Evolutionary conservation across 306 rosid genomes (phyloP).

Genomic region (Prunus dulcis): DNA sequence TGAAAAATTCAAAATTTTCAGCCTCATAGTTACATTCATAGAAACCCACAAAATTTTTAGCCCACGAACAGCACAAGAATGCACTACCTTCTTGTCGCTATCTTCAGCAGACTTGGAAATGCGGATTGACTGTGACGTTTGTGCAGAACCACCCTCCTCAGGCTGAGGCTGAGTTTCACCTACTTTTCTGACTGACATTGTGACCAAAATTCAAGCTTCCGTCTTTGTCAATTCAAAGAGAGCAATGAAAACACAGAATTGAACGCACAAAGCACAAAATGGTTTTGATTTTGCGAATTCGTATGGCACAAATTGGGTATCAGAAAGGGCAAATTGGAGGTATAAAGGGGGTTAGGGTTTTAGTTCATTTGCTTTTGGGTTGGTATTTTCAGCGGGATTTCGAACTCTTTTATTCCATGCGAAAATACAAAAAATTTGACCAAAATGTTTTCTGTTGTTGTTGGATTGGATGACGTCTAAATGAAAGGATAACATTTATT

Average conservation of each 20-base stretch:
- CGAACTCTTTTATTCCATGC: background rate
- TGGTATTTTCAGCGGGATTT: background rate
- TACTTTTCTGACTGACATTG: slow-evolving; percentile 48
- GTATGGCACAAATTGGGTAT: background rate
- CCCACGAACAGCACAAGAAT: background rate
- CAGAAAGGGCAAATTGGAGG: background rate
- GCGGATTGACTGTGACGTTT: slow-evolving; percentile 58
- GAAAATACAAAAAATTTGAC: background rate
- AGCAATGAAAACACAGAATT: background rate
- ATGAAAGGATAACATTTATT: no score
- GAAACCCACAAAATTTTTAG: background rate
- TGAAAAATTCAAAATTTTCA: background rate
- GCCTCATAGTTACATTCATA: background rate
- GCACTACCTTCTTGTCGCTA: slow-evolving; percentile 55
- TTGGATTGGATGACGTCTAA: no score
- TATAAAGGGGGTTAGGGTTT: slow-evolving; percentile 10
- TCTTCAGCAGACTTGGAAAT: slow-evolving; percentile 63
- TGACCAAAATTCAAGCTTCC: slow-evolving; percentile 30
- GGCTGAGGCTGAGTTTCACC: slow-evolving; percentile 46
- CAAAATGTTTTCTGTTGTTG: no score
- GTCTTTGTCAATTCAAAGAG: background rate
- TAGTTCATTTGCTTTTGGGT: background rate
- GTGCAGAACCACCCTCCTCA: slow-evolving; percentile 65
- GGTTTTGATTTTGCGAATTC: slow-evolving; percentile 16
- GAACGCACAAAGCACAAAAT: background rate